Evolutionary conservation across 345 rosid species (phyloP), one percentile per base, ranked within the genome.

Genomic region (Camelina laxa): DNA sequence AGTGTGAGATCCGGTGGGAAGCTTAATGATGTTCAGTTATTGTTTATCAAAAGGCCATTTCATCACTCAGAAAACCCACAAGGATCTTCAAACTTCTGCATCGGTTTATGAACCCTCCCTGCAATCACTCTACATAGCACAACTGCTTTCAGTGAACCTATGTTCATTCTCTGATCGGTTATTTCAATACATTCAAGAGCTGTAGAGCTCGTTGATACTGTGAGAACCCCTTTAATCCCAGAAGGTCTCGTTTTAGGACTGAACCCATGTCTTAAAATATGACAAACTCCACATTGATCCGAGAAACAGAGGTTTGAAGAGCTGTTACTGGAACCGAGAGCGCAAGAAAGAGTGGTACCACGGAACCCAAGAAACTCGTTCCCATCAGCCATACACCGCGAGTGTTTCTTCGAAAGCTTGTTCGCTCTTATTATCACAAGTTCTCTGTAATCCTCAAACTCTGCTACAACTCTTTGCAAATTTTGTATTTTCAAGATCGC

Each of bases 311-410:
- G 82, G 51, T 80, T 78, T 21, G 81, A 82, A 38, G 85, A 80
- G 15, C 54, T 69, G 44, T 70, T 67, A 14, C 73, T 48, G 13
- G 27, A 31, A n/a, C 89, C 90, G 0, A 89, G 85, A 4, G 84
- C 48, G 65, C 97, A 92, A 6, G 85, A 62, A 19, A 84, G 61
- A 4, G 63, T 70, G 3, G 92, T 80, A 30, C 88, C 87, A 42
- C 85, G 75, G 75, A 89, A 92, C 30, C 92, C 85, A 53, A 88
- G 78, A 6, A 89, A 82, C 83, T 86, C 93, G 36, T 89, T 92
- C 12, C 96, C 97, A 68, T 90, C 97, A 0, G 93, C 97, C 41
- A 82, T 54, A 72, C 88, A 85, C 0, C 97, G 92, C 12, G 92
- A 80, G 49, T 92, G 87, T 67, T 80, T 82, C 71, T 81, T 83